Evolutionary conservation across 208 protist species (phyloP).

Genomic region (Crithidia fasciculata): DNA sequence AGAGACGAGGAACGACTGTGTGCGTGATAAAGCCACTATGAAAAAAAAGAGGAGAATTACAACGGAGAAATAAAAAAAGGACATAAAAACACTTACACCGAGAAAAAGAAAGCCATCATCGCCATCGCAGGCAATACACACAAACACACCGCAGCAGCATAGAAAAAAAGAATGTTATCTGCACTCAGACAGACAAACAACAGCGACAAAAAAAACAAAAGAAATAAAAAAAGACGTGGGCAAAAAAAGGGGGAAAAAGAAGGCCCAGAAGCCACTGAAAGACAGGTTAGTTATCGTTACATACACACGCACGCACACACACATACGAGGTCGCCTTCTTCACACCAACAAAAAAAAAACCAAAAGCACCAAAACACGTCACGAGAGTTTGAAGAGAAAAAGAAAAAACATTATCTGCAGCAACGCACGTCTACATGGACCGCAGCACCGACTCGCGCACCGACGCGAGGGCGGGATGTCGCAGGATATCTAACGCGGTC

Average conservation of each 20-base stretch:
- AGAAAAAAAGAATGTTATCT: conserved; percentile 5
- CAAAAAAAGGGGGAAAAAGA: conserved; percentile 8
- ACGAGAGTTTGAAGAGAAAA: background rate
- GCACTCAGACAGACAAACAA: conserved; percentile 1
- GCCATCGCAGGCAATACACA: no score
- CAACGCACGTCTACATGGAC: background rate
- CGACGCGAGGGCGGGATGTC: conserved; percentile 39
- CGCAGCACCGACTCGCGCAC: conserved; percentile 19
- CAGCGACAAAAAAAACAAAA: conserved; percentile 5
- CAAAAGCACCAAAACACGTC: no score
- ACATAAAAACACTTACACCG: conserved; percentile 1
- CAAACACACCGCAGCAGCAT: conserved; percentile 1
- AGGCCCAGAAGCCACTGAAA: background rate
- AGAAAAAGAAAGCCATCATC: no score
- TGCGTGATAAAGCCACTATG: no score
- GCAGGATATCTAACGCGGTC: conserved; percentile 42
- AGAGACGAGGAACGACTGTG: no score
- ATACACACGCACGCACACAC: no score
- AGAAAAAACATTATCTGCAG: background rate
- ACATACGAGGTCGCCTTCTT: no score
- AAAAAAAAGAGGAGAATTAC: no score
- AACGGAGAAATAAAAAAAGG: background rate
- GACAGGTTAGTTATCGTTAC: no score
- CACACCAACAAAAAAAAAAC: no score
- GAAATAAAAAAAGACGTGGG: conserved; percentile 20